Evolutionary conservation across 371 early-diverging fungal genomes (phyloP).

Genomic region (Mucor saturninus): DNA sequence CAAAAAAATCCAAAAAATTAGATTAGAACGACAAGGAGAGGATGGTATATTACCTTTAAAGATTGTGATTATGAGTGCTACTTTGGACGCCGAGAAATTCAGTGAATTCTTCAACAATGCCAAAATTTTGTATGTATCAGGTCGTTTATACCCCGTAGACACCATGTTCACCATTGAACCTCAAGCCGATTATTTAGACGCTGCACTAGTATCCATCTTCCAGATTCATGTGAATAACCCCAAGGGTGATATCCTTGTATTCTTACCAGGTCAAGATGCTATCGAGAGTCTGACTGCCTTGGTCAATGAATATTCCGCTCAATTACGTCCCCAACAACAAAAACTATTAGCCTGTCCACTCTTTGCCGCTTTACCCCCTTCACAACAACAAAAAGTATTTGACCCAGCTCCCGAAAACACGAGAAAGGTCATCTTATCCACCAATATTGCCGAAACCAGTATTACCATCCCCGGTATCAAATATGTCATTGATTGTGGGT

Average conservation of each 20-base stretch:
- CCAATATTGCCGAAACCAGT: conserved; percentile 99
- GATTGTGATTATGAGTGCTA: conserved; percentile 97
- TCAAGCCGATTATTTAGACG: conserved; percentile 90
- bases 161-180: conserved; percentile 78
- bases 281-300: conserved; percentile 89
- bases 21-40: conserved; percentile 57
- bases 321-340: conserved; percentile 48
- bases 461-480: conserved; percentile 98
- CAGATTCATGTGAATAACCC: conserved; percentile 90
- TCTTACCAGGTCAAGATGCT: conserved; percentile 91
- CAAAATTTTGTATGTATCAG: conserved; percentile 79
- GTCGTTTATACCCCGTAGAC: conserved; percentile 89
- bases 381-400: conserved; percentile 91
- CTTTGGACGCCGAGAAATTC: conserved; percentile 92
- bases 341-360: conserved; percentile 72
- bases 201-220: conserved; percentile 83
- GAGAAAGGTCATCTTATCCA: conserved; percentile 93
- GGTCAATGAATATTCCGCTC: conserved; percentile 66
- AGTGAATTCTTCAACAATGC: conserved; percentile 90
- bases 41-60: conserved; percentile 68
- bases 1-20: conserved; percentile 78
- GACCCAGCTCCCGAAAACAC: conserved; percentile 84
- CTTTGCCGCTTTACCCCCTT: conserved; percentile 93
- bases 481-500: conserved; percentile 98
- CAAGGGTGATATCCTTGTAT: conserved; percentile 91